Percentiles rank a stretch among this genome's conserved stretches.
These are phyloP conservation scores for Penicillium corylophilum DNA, from an alignment of 2,329 filamentous ascomycete genomes.

Conservation along the genomic window DNA sequence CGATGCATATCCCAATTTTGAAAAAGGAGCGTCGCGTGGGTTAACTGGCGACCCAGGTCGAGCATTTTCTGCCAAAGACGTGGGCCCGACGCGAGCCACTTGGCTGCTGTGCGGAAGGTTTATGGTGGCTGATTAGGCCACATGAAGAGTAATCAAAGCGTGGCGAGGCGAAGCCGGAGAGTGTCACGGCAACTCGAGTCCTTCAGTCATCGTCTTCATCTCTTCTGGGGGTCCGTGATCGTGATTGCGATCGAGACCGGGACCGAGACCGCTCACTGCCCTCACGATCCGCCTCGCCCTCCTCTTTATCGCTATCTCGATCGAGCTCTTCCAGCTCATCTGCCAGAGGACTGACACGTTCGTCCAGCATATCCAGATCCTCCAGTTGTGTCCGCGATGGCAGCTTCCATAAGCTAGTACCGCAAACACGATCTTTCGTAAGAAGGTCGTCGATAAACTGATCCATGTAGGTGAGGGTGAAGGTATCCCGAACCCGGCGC, in stretches of 20 bases:
- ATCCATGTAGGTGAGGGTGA: constrained; percentile 77
- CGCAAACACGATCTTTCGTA: constrained; percentile 84
- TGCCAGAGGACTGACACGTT: constrained; percentile 77
- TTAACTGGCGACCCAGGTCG: not conserved
- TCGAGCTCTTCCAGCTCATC: constrained; percentile 57
- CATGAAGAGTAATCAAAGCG: not conserved
- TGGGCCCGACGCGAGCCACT: not conserved
- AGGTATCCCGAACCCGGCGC: constrained; percentile 71
- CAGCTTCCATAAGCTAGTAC: constrained; percentile 89
- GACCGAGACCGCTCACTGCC: constrained; percentile 16
- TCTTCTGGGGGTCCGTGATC: constrained; percentile 8
- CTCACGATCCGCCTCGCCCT: constrained; percentile 20
- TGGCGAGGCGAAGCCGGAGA: not conserved
- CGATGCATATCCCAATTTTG: not conserved
- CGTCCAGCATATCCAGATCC: constrained; percentile 83
- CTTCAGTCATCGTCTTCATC: constrained; percentile 30
- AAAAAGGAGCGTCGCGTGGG: not conserved
- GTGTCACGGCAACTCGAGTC: not conserved
- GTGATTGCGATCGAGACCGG: too few relatives aligned
- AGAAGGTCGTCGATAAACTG: constrained; percentile 92
- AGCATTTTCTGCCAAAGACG: not conserved
- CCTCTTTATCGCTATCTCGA: constrained; percentile 26
- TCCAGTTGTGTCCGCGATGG: constrained; percentile 78
- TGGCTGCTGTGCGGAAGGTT: not conserved
- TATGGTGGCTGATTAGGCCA: not conserved